Conservation (phyloP, 371 early-diverging fungal species). For the Apophysomyces variabilis region DNA sequence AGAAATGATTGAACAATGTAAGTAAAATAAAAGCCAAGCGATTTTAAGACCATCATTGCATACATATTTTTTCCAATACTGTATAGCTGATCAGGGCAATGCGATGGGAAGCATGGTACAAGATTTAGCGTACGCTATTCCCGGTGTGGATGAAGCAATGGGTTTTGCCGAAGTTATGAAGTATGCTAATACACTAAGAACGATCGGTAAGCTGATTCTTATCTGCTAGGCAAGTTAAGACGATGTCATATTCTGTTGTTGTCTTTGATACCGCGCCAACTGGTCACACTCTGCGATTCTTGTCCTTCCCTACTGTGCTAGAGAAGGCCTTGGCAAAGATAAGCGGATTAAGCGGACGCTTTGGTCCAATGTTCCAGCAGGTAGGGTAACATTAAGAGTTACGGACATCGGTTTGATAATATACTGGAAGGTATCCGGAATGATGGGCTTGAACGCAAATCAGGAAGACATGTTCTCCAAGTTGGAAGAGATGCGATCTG, state of each 20-base stretch:
- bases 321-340: conserved; percentile 97
- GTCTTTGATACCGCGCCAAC: conserved; percentile 99
- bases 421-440: conserved; percentile 78
- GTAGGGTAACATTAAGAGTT: conserved; percentile 24
- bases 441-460: conserved; percentile 92
- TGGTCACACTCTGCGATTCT: conserved; percentile 98
- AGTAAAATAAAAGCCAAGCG: conserved; percentile 15
- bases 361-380: conserved; percentile 96
- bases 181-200: conserved; percentile 42
- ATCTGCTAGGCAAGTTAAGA: conserved; percentile 81
- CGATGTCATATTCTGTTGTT: conserved; percentile 97
- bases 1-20: conserved; percentile 94
- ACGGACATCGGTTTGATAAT: background rate
- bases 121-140: conserved; percentile 96
- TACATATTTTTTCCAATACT: background rate
- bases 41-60: background rate
- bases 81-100: conserved; percentile 74
- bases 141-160: conserved; percentile 99
- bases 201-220: background rate
- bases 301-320: conserved; percentile 95
- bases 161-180: conserved; percentile 99
- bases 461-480: conserved; percentile 96
- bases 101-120: conserved; percentile 91
- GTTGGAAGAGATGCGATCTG: conserved; percentile 91
- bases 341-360: conserved; percentile 86